A percentile compares a stretch with the other conserved stretches of the same genome.
Evolutionary conservation across 208 protist genomes (phyloP).

Genomic region (Leishmania arabica): DNA sequence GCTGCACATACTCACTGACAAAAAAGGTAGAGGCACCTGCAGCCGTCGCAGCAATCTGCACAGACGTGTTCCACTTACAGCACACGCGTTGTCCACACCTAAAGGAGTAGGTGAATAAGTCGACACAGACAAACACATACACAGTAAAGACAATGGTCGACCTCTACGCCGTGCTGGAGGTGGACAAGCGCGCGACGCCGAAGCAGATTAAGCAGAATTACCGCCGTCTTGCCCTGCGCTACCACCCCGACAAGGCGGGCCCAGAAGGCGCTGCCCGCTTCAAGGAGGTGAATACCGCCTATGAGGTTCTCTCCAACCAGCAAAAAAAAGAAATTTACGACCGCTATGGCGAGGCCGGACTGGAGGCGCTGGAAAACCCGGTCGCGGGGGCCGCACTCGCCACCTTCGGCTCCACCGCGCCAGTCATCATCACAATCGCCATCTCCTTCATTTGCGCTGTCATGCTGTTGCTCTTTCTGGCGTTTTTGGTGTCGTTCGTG

Average conservation of each 20-base stretch:
- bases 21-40: not conserved
- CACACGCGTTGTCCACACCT: not conserved
- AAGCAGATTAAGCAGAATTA: constrained; percentile 89
- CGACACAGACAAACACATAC: not conserved
- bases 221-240: constrained; percentile 66
- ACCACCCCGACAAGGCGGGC: constrained; percentile 90
- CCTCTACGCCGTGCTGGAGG: constrained; percentile 79
- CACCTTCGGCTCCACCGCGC: constrained; percentile 18
- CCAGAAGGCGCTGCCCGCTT: constrained; percentile 70
- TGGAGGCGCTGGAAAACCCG: constrained; percentile 49
- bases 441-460: constrained; percentile 28
- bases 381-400: constrained; percentile 32
- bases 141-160: constrained; percentile 31
- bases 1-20: not conserved
- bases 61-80: not conserved
- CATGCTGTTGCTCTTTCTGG: constrained; percentile 64
- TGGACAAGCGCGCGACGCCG: constrained; percentile 54
- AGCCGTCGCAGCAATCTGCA: not conserved
- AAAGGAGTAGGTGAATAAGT: not conserved
- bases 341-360: constrained; percentile 52
- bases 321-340: constrained; percentile 68
- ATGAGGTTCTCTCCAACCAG: constrained; percentile 95
- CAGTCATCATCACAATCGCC: constrained; percentile 15
- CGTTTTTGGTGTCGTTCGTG: constrained; percentile 54
- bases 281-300: constrained; percentile 91